phyloP scores from a whole-genome alignment of 2,329 filamentous ascomycete species.

The Exophiala mesophila region DNA sequence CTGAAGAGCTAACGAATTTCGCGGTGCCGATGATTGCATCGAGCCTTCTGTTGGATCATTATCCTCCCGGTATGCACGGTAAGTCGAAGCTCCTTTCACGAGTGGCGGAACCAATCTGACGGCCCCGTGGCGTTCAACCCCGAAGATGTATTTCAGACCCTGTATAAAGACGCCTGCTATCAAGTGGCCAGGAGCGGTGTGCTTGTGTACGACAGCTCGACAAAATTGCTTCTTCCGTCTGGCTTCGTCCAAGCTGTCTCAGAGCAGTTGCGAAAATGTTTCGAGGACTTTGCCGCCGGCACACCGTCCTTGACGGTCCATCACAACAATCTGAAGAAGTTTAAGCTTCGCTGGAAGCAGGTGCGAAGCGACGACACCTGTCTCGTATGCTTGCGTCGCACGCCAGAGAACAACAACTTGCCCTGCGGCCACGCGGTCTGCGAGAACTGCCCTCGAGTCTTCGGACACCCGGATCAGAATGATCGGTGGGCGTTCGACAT shows the following conservation, averaged over 20 bases:
- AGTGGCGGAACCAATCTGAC: background rate
- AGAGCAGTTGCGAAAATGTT: conserved; percentile 15
- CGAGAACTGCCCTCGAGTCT: conserved; percentile 13
- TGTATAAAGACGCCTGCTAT: conserved; percentile 22
- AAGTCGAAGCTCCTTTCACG: conserved; percentile 11
- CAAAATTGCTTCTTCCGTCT: conserved; percentile 19
- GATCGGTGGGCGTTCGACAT: conserved; percentile 9
- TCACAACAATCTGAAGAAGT: conserved; percentile 11
- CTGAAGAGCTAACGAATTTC: conserved; percentile 25
- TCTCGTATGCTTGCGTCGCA: conserved; percentile 16
- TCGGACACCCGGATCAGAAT: conserved; percentile 5
- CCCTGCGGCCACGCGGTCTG: conserved; percentile 12
- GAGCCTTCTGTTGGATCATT: conserved; percentile 27
- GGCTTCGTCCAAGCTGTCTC: conserved; percentile 18
- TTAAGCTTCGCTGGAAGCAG: conserved; percentile 10
- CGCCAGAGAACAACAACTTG: conserved; percentile 11
- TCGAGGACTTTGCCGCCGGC: conserved; percentile 13
- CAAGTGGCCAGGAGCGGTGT: conserved; percentile 17
- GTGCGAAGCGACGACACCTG: conserved; percentile 14
- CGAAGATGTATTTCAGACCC: conserved; percentile 16
- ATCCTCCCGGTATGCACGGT: conserved; percentile 24
- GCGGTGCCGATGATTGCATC: conserved; percentile 26
- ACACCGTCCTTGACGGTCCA: conserved; percentile 13
- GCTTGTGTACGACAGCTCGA: conserved; percentile 19
- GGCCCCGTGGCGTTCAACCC: conserved; percentile 13